A percentile compares a stretch with the other conserved stretches of the same genome.
These are phyloP conservation scores for Ustilago trichophora DNA, from an alignment of 1,284 basidiomycete genomes.

Conservation along the genomic window DNA sequence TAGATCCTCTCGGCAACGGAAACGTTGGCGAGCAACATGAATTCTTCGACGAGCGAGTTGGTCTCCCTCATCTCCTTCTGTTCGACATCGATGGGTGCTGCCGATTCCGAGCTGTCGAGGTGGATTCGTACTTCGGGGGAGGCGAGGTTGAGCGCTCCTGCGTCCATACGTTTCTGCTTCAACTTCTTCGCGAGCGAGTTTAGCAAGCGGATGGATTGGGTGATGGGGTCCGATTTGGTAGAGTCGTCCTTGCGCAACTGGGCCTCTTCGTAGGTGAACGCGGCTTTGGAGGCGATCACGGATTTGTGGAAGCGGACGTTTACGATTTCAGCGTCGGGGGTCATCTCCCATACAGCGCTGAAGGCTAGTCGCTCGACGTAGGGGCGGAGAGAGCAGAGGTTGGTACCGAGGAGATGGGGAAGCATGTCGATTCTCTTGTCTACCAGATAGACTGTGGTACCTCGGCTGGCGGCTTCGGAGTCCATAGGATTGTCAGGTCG, in stretches of 20 bases:
- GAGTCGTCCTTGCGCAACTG: constrained; percentile 91
- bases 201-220: constrained; percentile 85
- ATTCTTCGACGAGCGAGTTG: constrained; percentile 97
- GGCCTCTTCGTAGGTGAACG: constrained; percentile 97
- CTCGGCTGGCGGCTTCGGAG: constrained; percentile 89
- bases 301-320: constrained; percentile 92
- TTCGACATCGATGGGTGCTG: constrained; percentile 96
- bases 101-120: constrained; percentile 87
- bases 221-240: constrained; percentile 81
- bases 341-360: constrained; percentile 89
- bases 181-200: constrained; percentile 88
- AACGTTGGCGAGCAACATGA: constrained; percentile 98
- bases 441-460: constrained; percentile 97
- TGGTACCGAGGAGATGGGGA: constrained; percentile 91
- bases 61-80: constrained; percentile 93
- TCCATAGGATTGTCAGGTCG: constrained; percentile 95
- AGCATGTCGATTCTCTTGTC: constrained; percentile 99
- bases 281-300: constrained; percentile 94
- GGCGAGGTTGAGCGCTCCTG: constrained; percentile 94
- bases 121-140: constrained; percentile 97
- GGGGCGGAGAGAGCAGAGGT: constrained; percentile 91
- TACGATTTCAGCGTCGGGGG: constrained; percentile 78
- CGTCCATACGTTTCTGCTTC: constrained; percentile 85
- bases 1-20: constrained; percentile 91
- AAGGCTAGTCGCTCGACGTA: constrained; percentile 95